phyloP scores from a whole-genome alignment of 768 basidiomycete genomes.

The Russula sp. region DNA sequence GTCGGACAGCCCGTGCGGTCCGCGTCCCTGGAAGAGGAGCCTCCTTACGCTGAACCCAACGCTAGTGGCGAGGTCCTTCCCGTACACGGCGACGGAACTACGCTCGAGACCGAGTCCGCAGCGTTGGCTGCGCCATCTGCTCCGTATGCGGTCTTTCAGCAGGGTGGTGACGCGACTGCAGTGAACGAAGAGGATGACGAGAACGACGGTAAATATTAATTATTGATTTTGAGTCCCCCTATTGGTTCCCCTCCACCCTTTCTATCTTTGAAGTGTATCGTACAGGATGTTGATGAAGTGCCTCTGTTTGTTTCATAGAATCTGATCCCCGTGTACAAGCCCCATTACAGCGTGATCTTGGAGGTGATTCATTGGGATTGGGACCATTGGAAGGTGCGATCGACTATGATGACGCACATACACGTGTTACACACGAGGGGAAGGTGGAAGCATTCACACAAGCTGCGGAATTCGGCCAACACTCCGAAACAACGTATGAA shows the following conservation, averaged over 20 bases:
- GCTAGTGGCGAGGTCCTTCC: not conserved
- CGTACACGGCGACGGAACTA: conserved; percentile 2
- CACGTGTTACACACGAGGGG: conserved; percentile 18
- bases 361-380: not conserved
- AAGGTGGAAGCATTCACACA: not conserved
- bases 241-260: conserved; percentile 22
- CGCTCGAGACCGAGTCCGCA: conserved; percentile 22
- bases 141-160: conserved; percentile 8
- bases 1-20: conserved; percentile 25
- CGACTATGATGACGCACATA: conserved; percentile 8
- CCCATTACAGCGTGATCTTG: conserved; percentile 7
- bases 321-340: conserved; percentile 15
- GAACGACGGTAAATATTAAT: conserved; percentile 40
- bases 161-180: conserved; percentile 18
- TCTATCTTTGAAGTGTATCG: conserved; percentile 17
- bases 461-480: not conserved
- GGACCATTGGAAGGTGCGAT: not conserved
- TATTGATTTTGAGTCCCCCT: conserved; percentile 18
- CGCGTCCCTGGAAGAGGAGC: conserved; percentile 21
- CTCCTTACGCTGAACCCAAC: not conserved
- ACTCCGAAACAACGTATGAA: not conserved
- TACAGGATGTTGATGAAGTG: conserved; percentile 21
- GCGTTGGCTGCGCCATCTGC: not conserved
- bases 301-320: conserved; percentile 16
- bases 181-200: conserved; percentile 21